Evolutionary conservation across 1,284 basidiomycete genomes (phyloP), one percentile per base, ranked within the genome.

Genomic region (Psilocybe mexicana): DNA sequence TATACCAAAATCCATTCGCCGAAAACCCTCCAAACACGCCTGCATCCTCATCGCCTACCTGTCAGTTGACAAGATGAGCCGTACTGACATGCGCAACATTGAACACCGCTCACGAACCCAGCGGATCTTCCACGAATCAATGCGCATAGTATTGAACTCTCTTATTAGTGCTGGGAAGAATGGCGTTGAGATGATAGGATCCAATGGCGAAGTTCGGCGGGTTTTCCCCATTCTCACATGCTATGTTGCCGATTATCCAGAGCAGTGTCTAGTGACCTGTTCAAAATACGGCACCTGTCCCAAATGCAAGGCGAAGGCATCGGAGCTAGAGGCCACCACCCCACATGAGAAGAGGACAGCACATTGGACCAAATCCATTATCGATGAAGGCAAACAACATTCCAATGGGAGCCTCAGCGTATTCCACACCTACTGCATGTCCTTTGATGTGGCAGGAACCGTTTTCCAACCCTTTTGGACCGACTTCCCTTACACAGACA

Each of bases 381-480:
- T 63, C 4, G 24, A 59, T 12, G 36, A 59, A 6, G 57, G 44
- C 4, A 48, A 57, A 14, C 1, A 44, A 18, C 12, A 52, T 1
- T 33, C 57, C 2, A 25, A 53, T 2, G 46, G 43, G 3, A 50
- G 44, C 25, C n/a, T 33, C 1, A n/a, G 11, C 2, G 18, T 6
- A 4, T 63, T 59, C n/a, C 44, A 59, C 35, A 36, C 40, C 24
- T 14, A 33, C 6, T 61, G 54, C 43, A 61, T 61, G 61, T 26
- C 38, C 1, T 36, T 54, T 14, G 52, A 63, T n/a, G 60, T 63
- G 24, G 35, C 58, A 5, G 57, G 61, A 7, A 33, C 51, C 11
- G 56, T 66, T n/a, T 61, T 43, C 33, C 43, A 64, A 1, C 78
- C 77, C 0, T 79, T 77, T 60, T 80, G 76, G 76, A 52, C 63